Base-by-base conservation (phyloP, 2,329 filamentous ascomycete species). In the Catunica adiposa region DNA sequence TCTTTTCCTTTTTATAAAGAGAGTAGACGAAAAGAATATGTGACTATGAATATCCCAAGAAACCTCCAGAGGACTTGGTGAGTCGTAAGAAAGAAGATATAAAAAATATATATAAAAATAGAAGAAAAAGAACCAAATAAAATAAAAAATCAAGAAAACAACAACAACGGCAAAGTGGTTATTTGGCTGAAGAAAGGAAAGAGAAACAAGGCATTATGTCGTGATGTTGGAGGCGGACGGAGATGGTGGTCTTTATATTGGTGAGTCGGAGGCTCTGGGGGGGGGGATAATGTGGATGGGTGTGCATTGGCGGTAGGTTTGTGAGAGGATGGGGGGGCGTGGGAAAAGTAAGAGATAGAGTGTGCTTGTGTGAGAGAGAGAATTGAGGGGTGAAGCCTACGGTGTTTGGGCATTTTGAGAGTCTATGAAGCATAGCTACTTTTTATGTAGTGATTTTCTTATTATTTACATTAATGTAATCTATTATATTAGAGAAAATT, bases 61-160 rank as follows among this genome's bases (percentile, higher is more conserved):
- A 50, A 51, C 48, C 48, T 51, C 48, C 48, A 37, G 48, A 52
- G 50, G 29, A 38, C 40, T 44, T 44, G 40, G 40, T 44, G 26
- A n/a, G 17, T 26, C n/a, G 23, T n/a, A 52, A 52, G 14, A 44
- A 46, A 55, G 31, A 29, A 51, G 22, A 52, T 53, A 47, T 56
- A 8, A 53, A 51, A 52, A 34, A 34, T 17, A 37, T 25, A 34
- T 22, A 47, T 31, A 56, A 52, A 48, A 38, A 52, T 38, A 42
- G 51, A 38, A 48, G 25, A 50, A 60, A 56, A 47, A 37, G 29
- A 38, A 54, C 26, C 51, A 55, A 51, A 38, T 44, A 48, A 54
- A 8, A 44, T 47, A 56, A 54, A 29, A 48, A 29, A 55, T 51
- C 31, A 50, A 53, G 50, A 38, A 17, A 50, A 54, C 23, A 42